Evolutionary conservation across 2,329 filamentous ascomycete species (phyloP).

Genomic region (Dryadomyces quercus-mongolicae): DNA sequence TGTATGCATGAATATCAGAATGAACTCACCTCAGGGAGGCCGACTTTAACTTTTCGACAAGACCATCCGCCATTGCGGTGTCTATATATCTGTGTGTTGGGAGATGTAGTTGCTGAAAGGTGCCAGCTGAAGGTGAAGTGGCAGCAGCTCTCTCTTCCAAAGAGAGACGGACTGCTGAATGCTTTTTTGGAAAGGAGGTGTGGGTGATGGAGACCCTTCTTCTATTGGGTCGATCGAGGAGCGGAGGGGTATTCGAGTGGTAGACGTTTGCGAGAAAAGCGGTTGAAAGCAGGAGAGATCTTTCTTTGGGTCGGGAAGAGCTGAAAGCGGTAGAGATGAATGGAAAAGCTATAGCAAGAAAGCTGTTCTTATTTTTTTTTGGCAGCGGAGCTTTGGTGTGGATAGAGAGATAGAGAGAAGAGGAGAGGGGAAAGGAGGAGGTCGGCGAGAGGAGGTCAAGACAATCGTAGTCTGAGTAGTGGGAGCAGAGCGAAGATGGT

Average conservation of each 20-base stretch:
- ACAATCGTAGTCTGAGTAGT: too few relatives aligned
- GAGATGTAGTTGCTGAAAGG: background rate
- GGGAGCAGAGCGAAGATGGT: background rate
- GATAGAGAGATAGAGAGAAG: background rate
- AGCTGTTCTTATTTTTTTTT: background rate
- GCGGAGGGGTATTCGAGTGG: background rate
- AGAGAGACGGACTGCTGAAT: background rate
- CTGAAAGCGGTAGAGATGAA: background rate
- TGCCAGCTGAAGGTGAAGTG: background rate
- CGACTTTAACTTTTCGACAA: slow-evolving; percentile 41
- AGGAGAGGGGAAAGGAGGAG: background rate
- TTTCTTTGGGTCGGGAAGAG: background rate
- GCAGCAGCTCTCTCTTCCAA: background rate
- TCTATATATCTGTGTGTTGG: slow-evolving; percentile 1
- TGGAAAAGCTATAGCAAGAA: background rate
- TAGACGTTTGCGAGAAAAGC: background rate
- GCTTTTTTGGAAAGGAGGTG: background rate
- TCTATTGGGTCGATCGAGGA: background rate
- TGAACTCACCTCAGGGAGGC: slow-evolving; percentile 29
- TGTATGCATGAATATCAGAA: background rate
- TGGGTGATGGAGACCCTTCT: background rate
- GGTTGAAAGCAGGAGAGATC: background rate
- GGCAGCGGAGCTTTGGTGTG: background rate
- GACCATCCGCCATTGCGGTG: slow-evolving; percentile 29
- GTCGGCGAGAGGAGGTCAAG: too few relatives aligned